A percentile compares a stretch with the other conserved stretches of the same genome.
Evolutionary conservation across 805 yeast genomes (phyloP).

Genomic region (Candida michaelii): DNA sequence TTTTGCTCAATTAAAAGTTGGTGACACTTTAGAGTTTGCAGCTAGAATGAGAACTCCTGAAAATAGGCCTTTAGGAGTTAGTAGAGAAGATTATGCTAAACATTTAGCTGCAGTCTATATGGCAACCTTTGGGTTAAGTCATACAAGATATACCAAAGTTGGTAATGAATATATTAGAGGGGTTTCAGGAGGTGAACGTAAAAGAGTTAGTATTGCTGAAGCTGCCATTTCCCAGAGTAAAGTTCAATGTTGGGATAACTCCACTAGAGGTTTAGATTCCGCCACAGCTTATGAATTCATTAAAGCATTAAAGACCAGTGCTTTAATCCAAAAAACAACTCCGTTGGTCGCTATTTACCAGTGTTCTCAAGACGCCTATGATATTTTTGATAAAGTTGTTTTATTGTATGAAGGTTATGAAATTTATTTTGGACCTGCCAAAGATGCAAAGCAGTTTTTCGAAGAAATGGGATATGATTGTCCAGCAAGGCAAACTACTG

Average conservation of each 20-base stretch:
- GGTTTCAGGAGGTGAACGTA: slow-evolving; percentile 85
- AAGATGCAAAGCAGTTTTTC: slow-evolving; percentile 49
- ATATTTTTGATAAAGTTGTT: slow-evolving; percentile 47
- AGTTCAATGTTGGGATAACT: slow-evolving; percentile 62
- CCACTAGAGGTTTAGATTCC: slow-evolving; percentile 83
- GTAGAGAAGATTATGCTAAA: slow-evolving; percentile 35
- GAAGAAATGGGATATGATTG: slow-evolving; percentile 61
- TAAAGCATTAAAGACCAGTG: slow-evolving; percentile 62
- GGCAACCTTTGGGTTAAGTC: slow-evolving; percentile 50
- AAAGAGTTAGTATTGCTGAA: slow-evolving; percentile 82
- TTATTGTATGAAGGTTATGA: slow-evolving; percentile 49
- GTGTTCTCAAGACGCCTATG: slow-evolving; percentile 50
- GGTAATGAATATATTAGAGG: slow-evolving; percentile 69
- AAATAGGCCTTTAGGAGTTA: slow-evolving; percentile 34
- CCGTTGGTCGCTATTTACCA: slow-evolving; percentile 61
- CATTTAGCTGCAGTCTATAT: slow-evolving; percentile 44
- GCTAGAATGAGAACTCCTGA: slow-evolving; percentile 48
- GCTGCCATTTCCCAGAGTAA: slow-evolving; percentile 64
- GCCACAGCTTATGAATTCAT: slow-evolving; percentile 80
- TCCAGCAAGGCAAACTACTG: slow-evolving; percentile 64
- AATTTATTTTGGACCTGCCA: slow-evolving; percentile 46
- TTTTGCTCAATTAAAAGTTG: slow-evolving; percentile 55
- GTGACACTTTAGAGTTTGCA: slow-evolving; percentile 57
- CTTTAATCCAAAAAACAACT: slow-evolving; percentile 50
- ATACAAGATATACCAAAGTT: slow-evolving; percentile 57